Conservation (phyloP, 2,329 filamentous ascomycete species). For the Talaromyces sp. region DNA sequence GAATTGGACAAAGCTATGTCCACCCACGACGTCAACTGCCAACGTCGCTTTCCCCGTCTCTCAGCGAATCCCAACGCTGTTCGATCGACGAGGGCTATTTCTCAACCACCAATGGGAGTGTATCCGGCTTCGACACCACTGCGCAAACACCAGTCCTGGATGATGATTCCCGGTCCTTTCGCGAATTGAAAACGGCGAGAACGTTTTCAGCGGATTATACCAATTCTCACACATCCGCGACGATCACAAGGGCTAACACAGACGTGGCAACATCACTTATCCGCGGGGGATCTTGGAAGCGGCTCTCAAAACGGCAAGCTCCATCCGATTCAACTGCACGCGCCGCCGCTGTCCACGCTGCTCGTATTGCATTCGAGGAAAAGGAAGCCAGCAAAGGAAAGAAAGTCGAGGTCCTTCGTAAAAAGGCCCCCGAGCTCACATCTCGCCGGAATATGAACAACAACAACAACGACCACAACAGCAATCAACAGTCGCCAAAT, state of each 20-base stretch:
- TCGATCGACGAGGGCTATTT: constrained; percentile 28
- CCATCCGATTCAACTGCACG: constrained; percentile 49
- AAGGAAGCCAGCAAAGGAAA: constrained; percentile 53
- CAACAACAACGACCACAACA: constrained; percentile 21
- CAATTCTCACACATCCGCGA: not conserved
- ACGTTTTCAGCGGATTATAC: not conserved
- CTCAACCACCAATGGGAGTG: constrained; percentile 2
- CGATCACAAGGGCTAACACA: constrained; percentile 6
- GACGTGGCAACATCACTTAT: not conserved
- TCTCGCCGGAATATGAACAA: constrained; percentile 37
- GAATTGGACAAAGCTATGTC: constrained; percentile 46
- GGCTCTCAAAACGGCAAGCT: constrained; percentile 30
- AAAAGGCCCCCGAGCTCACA: constrained; percentile 42
- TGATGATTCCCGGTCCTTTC: constrained; percentile 28
- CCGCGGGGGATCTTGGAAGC: constrained; percentile 3
- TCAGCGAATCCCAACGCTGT: constrained; percentile 44
- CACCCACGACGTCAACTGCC: constrained; percentile 53
- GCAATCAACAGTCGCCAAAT: constrained; percentile 24
- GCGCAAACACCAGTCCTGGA: constrained; percentile 27
- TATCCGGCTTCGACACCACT: constrained; percentile 2
- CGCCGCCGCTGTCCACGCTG: constrained; percentile 51
- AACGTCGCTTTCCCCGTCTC: constrained; percentile 48
- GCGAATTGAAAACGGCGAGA: not conserved
- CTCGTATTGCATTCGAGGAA: constrained; percentile 52
- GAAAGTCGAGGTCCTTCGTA: constrained; percentile 48